A percentile compares a stretch with the other conserved stretches of the same genome.
phyloP scores from a whole-genome alignment of 176 grass and related monocot genomes.

The Bolboschoenus planiculmis region DNA sequence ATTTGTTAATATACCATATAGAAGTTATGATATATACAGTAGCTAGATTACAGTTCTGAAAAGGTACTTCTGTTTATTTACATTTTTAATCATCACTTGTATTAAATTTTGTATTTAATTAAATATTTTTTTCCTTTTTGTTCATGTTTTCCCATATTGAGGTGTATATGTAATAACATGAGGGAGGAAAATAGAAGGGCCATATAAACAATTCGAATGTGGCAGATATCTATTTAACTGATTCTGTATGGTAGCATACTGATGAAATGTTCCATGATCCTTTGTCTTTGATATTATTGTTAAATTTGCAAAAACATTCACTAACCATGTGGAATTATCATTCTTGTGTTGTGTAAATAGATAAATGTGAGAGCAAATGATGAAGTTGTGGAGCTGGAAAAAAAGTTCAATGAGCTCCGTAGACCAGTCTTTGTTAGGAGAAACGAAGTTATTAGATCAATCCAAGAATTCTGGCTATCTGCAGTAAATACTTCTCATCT shows the following conservation, averaged over 20 bases:
- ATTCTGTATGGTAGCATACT: not conserved
- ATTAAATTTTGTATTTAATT: not conserved
- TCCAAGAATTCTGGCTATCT: conserved; percentile 86
- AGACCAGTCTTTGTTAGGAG: conserved; percentile 74
- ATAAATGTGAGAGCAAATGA: conserved; percentile 92
- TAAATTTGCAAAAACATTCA: not conserved
- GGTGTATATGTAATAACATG: not conserved
- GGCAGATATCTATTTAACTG: not conserved
- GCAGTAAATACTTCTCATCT: conserved; percentile 38
- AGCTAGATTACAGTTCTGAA: not conserved
- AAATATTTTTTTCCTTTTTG: not conserved
- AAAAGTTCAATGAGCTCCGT: conserved; percentile 88
- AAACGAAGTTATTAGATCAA: conserved; percentile 77
- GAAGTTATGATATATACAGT: not conserved
- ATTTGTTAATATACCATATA: not conserved
- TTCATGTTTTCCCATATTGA: not conserved
- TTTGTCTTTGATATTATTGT: not conserved
- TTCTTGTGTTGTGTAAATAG: conserved; percentile 27
- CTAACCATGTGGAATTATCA: not conserved
- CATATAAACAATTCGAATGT: not conserved
- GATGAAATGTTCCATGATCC: not conserved
- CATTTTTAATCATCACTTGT: not conserved
- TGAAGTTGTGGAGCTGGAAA: conserved; percentile 87
- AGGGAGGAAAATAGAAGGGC: not conserved
- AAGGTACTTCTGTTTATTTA: not conserved